Conservation (phyloP, 805 yeast genomes). For the Yarrowia sp. region DNA sequence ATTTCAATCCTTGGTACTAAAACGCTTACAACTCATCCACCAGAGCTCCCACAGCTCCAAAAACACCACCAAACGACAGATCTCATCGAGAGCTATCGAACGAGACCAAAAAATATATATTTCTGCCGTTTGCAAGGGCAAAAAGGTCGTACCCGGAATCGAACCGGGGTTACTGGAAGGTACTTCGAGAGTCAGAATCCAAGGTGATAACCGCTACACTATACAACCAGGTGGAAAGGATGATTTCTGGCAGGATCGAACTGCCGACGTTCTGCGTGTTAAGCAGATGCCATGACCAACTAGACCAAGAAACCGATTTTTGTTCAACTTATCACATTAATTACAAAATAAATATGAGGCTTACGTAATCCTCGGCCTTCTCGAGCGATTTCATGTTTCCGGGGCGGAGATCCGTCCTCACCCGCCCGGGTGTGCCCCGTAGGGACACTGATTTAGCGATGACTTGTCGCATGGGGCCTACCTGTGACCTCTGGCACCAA, state of each 20-base stretch:
- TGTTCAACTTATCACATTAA: too few species aligned
- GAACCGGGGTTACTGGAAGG: conserved; percentile 37
- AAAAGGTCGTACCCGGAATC: conserved; percentile 38
- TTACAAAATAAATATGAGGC: too few species aligned
- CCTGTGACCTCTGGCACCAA: too few species aligned
- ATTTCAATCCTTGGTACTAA: too few species aligned
- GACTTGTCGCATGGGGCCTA: too few species aligned
- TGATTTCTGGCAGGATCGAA: conserved; percentile 85
- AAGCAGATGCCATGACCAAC: conserved; percentile 99
- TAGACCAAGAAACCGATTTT: conserved; percentile 71
- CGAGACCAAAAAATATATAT: conserved; percentile 5
- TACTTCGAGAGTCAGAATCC: conserved; percentile 20
- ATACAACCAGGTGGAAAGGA: conserved; percentile 28
- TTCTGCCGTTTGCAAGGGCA: background rate
- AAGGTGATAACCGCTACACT: conserved; percentile 38
- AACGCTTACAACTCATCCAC: too few species aligned
- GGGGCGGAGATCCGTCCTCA: too few species aligned
- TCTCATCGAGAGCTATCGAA: background rate
- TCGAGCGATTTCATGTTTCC: too few species aligned
- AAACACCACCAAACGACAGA: background rate
- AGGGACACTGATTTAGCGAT: too few species aligned
- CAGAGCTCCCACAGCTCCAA: too few species aligned
- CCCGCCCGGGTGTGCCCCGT: too few species aligned
- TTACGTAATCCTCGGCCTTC: too few species aligned
- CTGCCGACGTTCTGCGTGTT: conserved; percentile 99